A percentile compares a stretch with the other conserved stretches of the same genome.
These are phyloP conservation scores for Citrus trifoliata DNA, from an alignment of 345 rosid genomes.

Conservation along the genomic window DNA sequence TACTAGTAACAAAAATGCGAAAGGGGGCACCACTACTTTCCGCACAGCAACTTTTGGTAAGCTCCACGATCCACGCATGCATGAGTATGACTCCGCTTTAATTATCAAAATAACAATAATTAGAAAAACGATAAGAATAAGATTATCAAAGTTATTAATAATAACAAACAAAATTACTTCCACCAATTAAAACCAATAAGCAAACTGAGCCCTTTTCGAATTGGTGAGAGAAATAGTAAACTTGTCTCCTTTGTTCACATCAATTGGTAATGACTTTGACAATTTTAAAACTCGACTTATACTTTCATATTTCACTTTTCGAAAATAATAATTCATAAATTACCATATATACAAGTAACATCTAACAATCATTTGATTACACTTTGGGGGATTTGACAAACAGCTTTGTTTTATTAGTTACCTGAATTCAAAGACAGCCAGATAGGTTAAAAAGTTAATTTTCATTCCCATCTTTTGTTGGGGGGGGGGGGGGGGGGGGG, in stretches of 20 bases:
- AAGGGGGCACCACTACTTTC: conserved; percentile 66
- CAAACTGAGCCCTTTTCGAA: too few relatives aligned
- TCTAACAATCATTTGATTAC: neutral
- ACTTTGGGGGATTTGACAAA: too few relatives aligned
- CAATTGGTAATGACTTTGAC: neutral
- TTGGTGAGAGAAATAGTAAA: neutral
- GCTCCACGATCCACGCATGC: conserved; percentile 10
- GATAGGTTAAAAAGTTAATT: too few relatives aligned
- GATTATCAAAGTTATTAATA: neutral
- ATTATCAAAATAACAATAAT: neutral
- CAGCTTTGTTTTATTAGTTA: too few relatives aligned
- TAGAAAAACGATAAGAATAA: too few relatives aligned
- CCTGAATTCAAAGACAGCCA: too few relatives aligned
- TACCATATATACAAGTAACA: neutral
- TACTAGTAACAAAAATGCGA: conserved; percentile 48
- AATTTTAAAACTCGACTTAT: neutral
- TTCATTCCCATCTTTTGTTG: too few relatives aligned
- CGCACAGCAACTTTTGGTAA: conserved; percentile 85
- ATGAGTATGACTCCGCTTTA: too few relatives aligned
- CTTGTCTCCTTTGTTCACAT: conserved; percentile 1
- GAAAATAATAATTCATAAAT: neutral
- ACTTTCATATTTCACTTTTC: neutral
- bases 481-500: too few relatives aligned
- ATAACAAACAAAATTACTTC: neutral
- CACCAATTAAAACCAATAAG: too few relatives aligned